Evolutionary conservation across 129 eudicot species (phyloP).

Genomic region (Silybum marianum): DNA sequence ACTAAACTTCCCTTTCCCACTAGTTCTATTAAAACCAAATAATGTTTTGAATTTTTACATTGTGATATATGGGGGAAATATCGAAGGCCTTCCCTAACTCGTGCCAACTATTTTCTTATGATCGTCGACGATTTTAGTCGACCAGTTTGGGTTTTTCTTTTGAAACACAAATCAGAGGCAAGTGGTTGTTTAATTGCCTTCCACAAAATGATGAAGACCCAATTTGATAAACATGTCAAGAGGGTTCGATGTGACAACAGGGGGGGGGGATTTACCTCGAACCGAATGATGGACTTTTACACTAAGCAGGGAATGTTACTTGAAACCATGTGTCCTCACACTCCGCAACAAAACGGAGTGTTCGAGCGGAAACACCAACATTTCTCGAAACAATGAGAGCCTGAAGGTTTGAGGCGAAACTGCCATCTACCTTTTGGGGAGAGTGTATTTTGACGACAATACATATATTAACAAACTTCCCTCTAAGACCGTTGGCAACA

Average conservation of each 20-base stretch:
- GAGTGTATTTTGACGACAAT: too few relatives aligned
- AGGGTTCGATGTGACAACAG: neutral
- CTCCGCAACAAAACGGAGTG: too few relatives aligned
- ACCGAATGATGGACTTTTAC: neutral
- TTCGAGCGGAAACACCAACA: too few relatives aligned
- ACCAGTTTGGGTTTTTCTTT: neutral
- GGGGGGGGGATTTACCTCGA: too few relatives aligned
- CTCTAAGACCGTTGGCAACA: too few relatives aligned
- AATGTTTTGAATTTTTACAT: neutral
- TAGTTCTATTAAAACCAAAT: neutral
- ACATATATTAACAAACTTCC: too few relatives aligned
- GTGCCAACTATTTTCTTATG: neutral
- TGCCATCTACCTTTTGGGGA: too few relatives aligned
- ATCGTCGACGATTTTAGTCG: slow-evolving; percentile 2
- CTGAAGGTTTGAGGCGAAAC: too few relatives aligned
- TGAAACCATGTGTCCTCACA: too few relatives aligned
- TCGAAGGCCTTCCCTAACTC: neutral
- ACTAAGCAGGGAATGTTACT: neutral
- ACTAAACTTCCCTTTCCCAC: neutral
- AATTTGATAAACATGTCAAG: neutral
- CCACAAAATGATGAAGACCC: neutral
- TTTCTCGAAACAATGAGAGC: too few relatives aligned
- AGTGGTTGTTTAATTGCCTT: neutral
- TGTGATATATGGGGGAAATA: neutral
- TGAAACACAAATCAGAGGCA: neutral